Conservation (phyloP, 1,139 yeast species). For the Debaryomyces sp. region DNA sequence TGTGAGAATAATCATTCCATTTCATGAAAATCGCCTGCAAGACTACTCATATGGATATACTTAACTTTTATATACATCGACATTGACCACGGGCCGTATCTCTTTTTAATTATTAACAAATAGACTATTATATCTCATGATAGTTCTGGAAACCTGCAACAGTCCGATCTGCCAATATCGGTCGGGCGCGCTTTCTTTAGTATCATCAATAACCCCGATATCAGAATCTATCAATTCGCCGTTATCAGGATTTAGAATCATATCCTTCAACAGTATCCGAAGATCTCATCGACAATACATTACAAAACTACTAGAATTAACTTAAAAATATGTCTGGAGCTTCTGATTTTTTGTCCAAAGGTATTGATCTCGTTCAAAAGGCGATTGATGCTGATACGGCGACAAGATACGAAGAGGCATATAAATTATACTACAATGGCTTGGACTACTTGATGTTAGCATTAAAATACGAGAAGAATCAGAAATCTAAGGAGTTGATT, state of each 20-base stretch:
- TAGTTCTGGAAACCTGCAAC: not conserved
- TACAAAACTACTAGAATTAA: not conserved
- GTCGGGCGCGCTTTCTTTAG: conserved; percentile 1
- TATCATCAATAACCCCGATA: conserved; percentile 5
- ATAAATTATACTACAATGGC: conserved; percentile 89
- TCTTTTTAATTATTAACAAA: not conserved
- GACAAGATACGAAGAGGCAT: conserved; percentile 91
- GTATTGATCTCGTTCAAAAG: conserved; percentile 88
- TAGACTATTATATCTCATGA: not conserved
- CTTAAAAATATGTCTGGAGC: conserved; percentile 40
- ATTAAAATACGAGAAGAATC: conserved; percentile 91
- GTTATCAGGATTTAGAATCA: not conserved
- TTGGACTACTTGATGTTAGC: conserved; percentile 95
- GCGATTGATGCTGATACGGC: conserved; percentile 96
- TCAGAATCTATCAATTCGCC: not conserved
- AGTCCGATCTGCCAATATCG: conserved; percentile 1
- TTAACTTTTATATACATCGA: no score
- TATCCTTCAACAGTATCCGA: not conserved
- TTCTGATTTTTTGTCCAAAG: conserved; percentile 86
- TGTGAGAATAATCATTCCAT: no score
- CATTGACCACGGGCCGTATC: no score
- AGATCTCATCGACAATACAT: not conserved
- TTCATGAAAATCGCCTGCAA: no score
- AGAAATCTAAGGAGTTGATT: conserved; percentile 84
- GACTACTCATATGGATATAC: no score